A percentile compares a stretch with the other conserved stretches of the same genome.
These are phyloP conservation scores for Beauveria caledonica DNA, from an alignment of 2,329 filamentous ascomycete species.

Conservation along the genomic window DNA sequence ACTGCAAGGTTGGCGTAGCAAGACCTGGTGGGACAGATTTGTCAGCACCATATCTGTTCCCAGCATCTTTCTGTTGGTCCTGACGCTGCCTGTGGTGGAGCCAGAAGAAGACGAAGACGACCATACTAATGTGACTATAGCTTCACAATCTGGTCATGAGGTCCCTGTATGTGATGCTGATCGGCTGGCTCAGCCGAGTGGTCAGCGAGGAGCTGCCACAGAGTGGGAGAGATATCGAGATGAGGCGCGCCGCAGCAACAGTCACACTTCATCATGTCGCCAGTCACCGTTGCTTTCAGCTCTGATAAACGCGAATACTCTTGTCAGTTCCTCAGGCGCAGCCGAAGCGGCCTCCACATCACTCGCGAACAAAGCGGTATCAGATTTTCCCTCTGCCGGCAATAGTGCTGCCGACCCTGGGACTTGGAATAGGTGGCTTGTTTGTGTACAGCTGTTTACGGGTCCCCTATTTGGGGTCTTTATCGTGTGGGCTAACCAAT, in stretches of 20 bases:
- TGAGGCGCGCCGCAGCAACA: slow-evolving; percentile 23
- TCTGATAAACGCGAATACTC: slow-evolving; percentile 17
- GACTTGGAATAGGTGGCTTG: slow-evolving; percentile 87
- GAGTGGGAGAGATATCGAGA: slow-evolving; percentile 53
- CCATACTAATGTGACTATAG: slow-evolving; percentile 13
- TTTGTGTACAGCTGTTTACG: slow-evolving; percentile 75
- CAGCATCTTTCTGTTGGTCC: slow-evolving; percentile 80
- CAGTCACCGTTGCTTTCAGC: slow-evolving; percentile 15
- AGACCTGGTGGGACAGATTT: slow-evolving; percentile 75
- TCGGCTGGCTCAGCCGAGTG: not conserved
- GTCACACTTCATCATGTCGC: slow-evolving; percentile 12
- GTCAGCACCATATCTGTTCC: slow-evolving; percentile 78
- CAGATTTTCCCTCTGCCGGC: slow-evolving; percentile 24
- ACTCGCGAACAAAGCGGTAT: slow-evolving; percentile 20
- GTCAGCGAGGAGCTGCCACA: slow-evolving; percentile 27
- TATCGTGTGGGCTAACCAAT: slow-evolving; percentile 63
- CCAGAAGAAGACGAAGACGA: slow-evolving; percentile 45
- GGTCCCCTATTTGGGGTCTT: slow-evolving; percentile 76
- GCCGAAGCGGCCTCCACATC: not conserved
- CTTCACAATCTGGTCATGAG: not conserved
- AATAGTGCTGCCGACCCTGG: slow-evolving; percentile 33
- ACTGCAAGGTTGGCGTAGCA: slow-evolving; percentile 70
- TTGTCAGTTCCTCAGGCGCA: slow-evolving; percentile 1
- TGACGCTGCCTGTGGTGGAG: slow-evolving; percentile 88
- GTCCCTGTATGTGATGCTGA: not conserved